phyloP scores from a whole-genome alignment of 192 early-diverging fungal species.

The Coemansia sp. region DNA sequence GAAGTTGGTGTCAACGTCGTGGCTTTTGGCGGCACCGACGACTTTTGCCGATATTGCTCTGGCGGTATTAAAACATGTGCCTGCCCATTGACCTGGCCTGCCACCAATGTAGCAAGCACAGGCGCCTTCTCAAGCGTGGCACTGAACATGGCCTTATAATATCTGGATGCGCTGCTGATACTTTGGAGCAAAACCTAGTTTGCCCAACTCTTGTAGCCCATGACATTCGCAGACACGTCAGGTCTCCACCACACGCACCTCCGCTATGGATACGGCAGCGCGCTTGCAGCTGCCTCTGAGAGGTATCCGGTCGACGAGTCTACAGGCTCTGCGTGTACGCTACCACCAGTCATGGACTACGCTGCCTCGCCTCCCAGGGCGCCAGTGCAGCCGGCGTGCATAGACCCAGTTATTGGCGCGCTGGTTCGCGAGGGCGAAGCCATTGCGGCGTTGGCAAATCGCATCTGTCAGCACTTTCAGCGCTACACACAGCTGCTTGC shows the following conservation, averaged over 20 bases:
- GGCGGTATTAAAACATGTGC: conserved; percentile 4
- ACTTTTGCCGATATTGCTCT: conserved; percentile 5
- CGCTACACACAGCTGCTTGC: conserved; percentile 24
- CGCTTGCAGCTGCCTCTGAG: not conserved
- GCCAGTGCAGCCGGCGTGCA: not conserved
- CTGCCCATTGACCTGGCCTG: conserved; percentile 7
- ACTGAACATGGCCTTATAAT: not conserved
- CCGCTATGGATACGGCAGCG: not conserved
- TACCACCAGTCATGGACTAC: not conserved
- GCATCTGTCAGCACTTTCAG: conserved; percentile 19
- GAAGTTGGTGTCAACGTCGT: not conserved
- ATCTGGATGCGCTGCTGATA: not conserved
- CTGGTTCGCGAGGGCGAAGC: conserved; percentile 21
- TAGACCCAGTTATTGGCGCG: conserved; percentile 4
- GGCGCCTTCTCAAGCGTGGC: not conserved
- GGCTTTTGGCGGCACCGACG: conserved; percentile 7
- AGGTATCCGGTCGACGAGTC: not conserved
- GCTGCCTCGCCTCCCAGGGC: not conserved
- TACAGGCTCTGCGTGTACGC: not conserved
- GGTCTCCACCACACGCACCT: not conserved
- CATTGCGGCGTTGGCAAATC: conserved; percentile 10
- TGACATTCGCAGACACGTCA: not conserved
- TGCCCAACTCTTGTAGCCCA: not conserved
- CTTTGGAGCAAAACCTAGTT: not conserved
- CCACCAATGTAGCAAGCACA: conserved; percentile 2